phyloP scores from a whole-genome alignment of 2,329 filamentous ascomycete species.

The Colletotrichum chrysophilum region DNA sequence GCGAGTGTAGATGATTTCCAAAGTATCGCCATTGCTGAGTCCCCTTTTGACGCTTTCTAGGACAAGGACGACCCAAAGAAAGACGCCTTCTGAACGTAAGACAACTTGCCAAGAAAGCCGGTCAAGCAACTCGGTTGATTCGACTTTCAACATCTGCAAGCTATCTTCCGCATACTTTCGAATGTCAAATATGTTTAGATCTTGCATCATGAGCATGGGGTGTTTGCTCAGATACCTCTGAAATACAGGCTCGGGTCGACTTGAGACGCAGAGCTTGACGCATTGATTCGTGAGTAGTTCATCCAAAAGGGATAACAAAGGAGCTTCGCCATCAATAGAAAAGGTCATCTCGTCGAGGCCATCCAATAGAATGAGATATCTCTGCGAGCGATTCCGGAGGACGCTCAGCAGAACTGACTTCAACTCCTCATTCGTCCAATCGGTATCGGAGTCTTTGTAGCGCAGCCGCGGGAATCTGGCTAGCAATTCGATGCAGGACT shows the following conservation, averaged over 20 bases:
- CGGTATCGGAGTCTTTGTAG: neutral
- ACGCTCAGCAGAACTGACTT: neutral
- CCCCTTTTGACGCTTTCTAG: neutral
- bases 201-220: neutral
- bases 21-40: neutral
- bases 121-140: rapidly evolving
- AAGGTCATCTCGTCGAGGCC: neutral
- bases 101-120: neutral
- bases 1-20: neutral
- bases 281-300: neutral
- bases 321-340: neutral
- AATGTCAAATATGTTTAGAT: neutral
- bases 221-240: neutral
- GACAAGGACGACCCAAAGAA: neutral
- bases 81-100: neutral
- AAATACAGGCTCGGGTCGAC: neutral
- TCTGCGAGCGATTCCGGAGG: neutral
- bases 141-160: neutral
- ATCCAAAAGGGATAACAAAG: rapidly evolving
- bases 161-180: neutral
- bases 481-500: neutral
- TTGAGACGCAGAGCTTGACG: neutral
- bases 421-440: neutral
- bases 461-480: neutral
- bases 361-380: neutral